Evolutionary conservation across 108 stramenopile species (phyloP), one percentile per base, ranked within the genome.

Genomic region (Aurantiochytrium sp.): DNA sequence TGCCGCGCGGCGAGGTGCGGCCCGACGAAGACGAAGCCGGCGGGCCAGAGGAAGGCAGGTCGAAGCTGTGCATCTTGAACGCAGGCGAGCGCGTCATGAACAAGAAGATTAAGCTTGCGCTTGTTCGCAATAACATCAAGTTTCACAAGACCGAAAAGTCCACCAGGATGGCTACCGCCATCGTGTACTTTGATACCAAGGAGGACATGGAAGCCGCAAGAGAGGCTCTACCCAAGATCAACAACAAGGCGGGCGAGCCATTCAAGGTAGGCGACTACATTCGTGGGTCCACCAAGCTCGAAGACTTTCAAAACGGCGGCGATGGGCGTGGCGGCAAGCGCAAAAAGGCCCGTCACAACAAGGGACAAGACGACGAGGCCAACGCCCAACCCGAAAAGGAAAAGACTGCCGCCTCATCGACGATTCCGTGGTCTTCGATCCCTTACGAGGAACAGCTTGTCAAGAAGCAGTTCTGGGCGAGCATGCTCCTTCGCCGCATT

Each of bases 391-490:
- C 64, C 64, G 64, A 69, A 18, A 6, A 28, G 10, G 64, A 69
- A 69, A 28, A 42, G 35, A 69, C 64, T 14, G 64, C 64, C 64
- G 64, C 64, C 64, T 69, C 64, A 18, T 69, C 76, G 23, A 83
- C 76, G 10, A 53, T 53, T 47, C 76, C 76, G 0, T 83, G 76
- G 76, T 12, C 49, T 16, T 47, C 45, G 18, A 83, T 83, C 28
- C 76, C 76, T 0, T 83, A 83, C 76, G 76, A 83, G 28, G 76
- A 83, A 23, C 76, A 83, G 76, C 76, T 83, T 83, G 76, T 53
- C 23, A 83, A 83, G 51, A 83, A 83, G 51, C 76, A 83, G 76
- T 53, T 83, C 49, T 47, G 51, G 76, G 51, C 51, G 10, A 53
- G 45, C 51, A 45, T 18, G 14, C 14, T 83, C n/a, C n/a, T 83